phyloP scores from a whole-genome alignment of 352 stramenopile genomes.

The Phytophthora fragariaefolia region DNA sequence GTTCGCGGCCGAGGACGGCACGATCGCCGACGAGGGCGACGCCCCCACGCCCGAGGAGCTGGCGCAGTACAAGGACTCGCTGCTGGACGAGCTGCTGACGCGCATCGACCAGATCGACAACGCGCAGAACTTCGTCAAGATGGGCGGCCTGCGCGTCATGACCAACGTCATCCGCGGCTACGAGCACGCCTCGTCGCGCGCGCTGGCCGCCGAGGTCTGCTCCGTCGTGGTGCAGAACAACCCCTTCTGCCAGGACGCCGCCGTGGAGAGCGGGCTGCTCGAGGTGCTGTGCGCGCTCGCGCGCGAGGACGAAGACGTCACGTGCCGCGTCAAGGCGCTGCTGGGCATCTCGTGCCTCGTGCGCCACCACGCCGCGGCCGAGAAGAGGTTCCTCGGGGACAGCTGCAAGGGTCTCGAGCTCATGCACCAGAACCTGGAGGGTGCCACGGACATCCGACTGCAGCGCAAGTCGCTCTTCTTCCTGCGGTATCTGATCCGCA shows the following conservation, averaged over 20 bases:
- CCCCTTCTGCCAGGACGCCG: conserved; percentile 79
- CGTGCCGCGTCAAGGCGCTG: conserved; percentile 78
- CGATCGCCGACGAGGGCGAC: conserved; percentile 41
- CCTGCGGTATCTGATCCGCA: conserved; percentile 80
- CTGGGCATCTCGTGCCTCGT: conserved; percentile 87
- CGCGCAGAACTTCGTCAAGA: conserved; percentile 89
- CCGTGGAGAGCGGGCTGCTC: conserved; percentile 63
- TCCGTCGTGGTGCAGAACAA: conserved; percentile 90
- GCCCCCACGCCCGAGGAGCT: conserved; percentile 69
- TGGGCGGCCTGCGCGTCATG: conserved; percentile 70
- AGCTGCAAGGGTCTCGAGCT: conserved; percentile 65
- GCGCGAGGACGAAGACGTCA: conserved; percentile 64
- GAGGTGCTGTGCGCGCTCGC: conserved; percentile 73
- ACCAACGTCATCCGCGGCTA: conserved; percentile 68
- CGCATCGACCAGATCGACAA: conserved; percentile 91
- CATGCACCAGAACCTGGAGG: conserved; percentile 60
- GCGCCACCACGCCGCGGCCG: conserved; percentile 66
- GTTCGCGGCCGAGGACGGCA: conserved; percentile 56
- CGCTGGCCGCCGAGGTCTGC: conserved; percentile 77
- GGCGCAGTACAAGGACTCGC: conserved; percentile 76
- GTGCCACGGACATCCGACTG: conserved; percentile 63
- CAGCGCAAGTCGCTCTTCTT: conserved; percentile 89
- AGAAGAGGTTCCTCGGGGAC: conserved; percentile 64
- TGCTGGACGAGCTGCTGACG: conserved; percentile 86
- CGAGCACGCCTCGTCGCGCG: conserved; percentile 54